Percentiles rank a stretch among this genome's conserved stretches.
Conservation (phyloP, 108 stramenopile genomes). For the Skeletonema potamos region DNA sequence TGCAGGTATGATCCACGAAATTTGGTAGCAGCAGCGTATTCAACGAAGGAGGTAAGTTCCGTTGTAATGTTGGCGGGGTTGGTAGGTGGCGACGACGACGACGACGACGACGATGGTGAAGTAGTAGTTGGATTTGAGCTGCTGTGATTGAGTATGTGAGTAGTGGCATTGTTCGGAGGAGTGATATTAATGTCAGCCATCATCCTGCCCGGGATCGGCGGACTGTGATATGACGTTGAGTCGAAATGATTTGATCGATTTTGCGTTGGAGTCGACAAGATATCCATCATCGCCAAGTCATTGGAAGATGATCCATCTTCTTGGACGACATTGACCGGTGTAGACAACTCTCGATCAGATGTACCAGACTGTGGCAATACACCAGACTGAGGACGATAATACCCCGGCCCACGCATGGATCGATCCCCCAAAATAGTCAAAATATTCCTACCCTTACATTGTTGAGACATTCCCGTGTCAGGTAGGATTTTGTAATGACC, state of each 20-base stretch:
- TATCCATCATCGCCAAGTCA: neutral
- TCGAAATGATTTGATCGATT: neutral
- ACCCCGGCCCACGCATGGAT: neutral
- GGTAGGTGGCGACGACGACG: neutral
- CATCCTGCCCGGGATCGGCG: neutral
- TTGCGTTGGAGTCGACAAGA: neutral
- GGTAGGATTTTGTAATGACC: conserved; percentile 2
- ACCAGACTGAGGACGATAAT: neutral
- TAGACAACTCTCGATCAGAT: neutral
- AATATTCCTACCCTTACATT: conserved; percentile 16
- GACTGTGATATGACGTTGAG: neutral
- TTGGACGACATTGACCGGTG: neutral
- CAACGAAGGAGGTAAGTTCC: conserved; percentile 60
- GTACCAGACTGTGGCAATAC: neutral
- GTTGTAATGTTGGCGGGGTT: conserved; percentile 10
- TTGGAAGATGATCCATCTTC: neutral
- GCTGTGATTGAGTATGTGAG: neutral
- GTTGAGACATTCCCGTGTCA: neutral
- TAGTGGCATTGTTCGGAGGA: neutral
- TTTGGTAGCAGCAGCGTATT: conserved; percentile 57
- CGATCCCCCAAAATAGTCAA: neutral
- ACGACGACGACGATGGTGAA: neutral
- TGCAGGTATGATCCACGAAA: conserved; percentile 72
- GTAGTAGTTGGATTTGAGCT: neutral
- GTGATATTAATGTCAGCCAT: neutral